phyloP scores from a whole-genome alignment of 2,329 filamentous ascomycete species.

The Plenodomus biglobosus region DNA sequence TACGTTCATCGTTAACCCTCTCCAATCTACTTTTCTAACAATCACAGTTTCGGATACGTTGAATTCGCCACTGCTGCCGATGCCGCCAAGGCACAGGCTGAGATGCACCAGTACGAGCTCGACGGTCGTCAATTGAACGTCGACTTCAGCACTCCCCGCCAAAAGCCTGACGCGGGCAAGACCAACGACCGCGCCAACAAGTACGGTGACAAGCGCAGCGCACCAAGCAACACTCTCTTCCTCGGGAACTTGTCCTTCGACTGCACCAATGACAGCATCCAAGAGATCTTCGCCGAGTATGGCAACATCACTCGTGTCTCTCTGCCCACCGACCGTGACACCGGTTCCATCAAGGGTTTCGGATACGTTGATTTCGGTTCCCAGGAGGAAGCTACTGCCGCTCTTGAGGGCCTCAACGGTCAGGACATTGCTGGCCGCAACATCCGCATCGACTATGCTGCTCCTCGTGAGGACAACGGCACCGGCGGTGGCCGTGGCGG shows the following conservation, averaged over 20 bases:
- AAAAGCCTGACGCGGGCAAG: constrained; percentile 52
- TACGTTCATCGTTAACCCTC: constrained; percentile 39
- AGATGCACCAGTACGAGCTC: constrained; percentile 72
- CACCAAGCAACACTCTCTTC: constrained; percentile 84
- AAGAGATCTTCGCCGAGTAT: constrained; percentile 71
- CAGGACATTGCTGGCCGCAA: constrained; percentile 70
- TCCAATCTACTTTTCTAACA: constrained; percentile 25
- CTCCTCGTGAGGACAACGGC: constrained; percentile 64
- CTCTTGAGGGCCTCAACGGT: constrained; percentile 70
- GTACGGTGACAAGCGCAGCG: constrained; percentile 78
- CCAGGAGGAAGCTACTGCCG: constrained; percentile 78
- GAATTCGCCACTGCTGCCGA: constrained; percentile 72
- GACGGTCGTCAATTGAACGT: constrained; percentile 76
- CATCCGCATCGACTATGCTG: constrained; percentile 81
- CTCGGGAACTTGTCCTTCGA: constrained; percentile 89
- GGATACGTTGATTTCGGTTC: constrained; percentile 85
- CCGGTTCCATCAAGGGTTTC: constrained; percentile 85
- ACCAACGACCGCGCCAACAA: constrained; percentile 61
- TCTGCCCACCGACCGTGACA: constrained; percentile 84
- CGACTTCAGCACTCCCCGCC: constrained; percentile 72
- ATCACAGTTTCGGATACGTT: constrained; percentile 76
- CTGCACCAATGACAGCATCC: constrained; percentile 73
- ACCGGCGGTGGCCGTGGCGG: constrained; percentile 56
- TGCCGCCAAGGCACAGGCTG: constrained; percentile 71
- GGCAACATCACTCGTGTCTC: constrained; percentile 75